Base-by-base conservation (phyloP, 2,329 filamentous ascomycete species). In the Fusarium burgessii region DNA sequence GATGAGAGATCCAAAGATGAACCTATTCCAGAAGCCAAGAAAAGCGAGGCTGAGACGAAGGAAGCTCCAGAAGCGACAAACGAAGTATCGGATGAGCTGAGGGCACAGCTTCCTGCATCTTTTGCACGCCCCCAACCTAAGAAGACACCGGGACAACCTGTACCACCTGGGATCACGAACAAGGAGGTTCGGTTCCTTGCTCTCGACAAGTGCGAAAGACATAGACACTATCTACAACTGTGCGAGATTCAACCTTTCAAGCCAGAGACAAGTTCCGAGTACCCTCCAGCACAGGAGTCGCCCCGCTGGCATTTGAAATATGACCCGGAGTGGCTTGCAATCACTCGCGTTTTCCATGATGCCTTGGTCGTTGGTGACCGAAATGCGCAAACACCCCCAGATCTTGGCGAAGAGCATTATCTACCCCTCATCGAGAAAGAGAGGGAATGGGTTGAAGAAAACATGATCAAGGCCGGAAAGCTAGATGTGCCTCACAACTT, bases 321-420 rank as follows among this genome's bases (percentile, higher is more conserved):
- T 78, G 96, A 99, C 79, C 89, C 91, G 14, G 96, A 99, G 82
- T 99, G 95, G 95, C 90, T 99, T 11, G 92, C 96, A 43, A 98
- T 99, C 70, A 95, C 91, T 15, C 92, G 95, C 43, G 91, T 90
- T 11, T 97, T 98, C 77, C 89, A 92, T 42, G 75, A 84, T 6
- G 85, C 89, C 42, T 84, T 96, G 4, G 80, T 83, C 3, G 83
- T 95, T 40, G 92, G 93, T 62, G 85, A 91, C 69, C 84, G 84
- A 8, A 78, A 82, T 11, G 85, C 87, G 2, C 80, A 81, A 41
- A 80, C 87, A 0, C 85, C 91, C 0, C 79, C 82, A 3, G 86
- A 97, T 76, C 83, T 88, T 29, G 92, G 93, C 23, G 90, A 97
- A 78, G 87, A 84, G 5, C 82, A 87, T 54, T 97, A 97, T 78